Evolutionary conservation across 805 yeast species (phyloP).

Genomic region (Schwanniomyces yamadae): DNA sequence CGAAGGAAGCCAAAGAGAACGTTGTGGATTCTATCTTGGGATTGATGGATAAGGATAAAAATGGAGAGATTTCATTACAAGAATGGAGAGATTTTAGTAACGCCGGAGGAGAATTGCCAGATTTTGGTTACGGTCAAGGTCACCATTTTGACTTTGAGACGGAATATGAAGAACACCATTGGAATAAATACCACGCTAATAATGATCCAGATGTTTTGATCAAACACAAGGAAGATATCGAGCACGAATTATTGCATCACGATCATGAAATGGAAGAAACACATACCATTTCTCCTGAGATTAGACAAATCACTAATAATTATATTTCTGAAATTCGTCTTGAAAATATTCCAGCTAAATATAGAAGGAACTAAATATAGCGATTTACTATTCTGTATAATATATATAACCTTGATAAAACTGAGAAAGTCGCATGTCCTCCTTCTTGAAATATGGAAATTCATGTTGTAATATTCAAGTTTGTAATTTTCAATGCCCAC

Average conservation of each 20-base stretch:
- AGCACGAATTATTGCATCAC: conserved; percentile 81
- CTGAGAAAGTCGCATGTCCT: too few relatives aligned
- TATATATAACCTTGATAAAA: too few relatives aligned
- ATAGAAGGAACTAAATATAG: conserved; percentile 6
- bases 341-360: conserved; percentile 33
- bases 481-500: too few relatives aligned
- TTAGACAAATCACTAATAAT: conserved; percentile 28
- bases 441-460: too few relatives aligned
- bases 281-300: conserved; percentile 27
- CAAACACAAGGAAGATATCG: conserved; percentile 86
- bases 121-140: conserved; percentile 89
- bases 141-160: conserved; percentile 92
- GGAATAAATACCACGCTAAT: conserved; percentile 77
- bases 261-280: conserved; percentile 77
- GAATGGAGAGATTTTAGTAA: conserved; percentile 68
- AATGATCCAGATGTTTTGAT: conserved; percentile 78
- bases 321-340: conserved; percentile 29
- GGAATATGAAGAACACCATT: conserved; percentile 93
- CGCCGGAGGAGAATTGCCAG: conserved; percentile 77
- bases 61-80: conserved; percentile 60
- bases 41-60: conserved; percentile 64
- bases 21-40: conserved; percentile 56
- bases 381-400: too few relatives aligned
- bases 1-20: conserved; percentile 52
- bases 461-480: too few relatives aligned